Percentiles rank a stretch among this genome's conserved stretches.
These are phyloP conservation scores for Debaryomyces prosopidis DNA, from an alignment of 805 yeast species.

Conservation along the genomic window DNA sequence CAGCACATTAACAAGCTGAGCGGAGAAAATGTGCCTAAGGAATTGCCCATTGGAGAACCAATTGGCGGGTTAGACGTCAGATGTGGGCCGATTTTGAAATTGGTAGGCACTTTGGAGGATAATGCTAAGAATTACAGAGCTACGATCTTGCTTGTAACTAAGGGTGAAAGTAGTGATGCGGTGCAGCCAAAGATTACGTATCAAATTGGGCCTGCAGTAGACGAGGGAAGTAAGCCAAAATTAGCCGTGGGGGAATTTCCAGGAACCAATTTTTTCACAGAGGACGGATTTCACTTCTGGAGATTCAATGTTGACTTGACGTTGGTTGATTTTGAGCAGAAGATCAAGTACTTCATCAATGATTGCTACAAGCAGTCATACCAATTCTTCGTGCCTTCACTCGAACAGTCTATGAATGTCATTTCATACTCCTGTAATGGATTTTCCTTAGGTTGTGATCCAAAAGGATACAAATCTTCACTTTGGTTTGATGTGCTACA, in stretches of 20 bases:
- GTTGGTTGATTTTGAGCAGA: constrained; percentile 54
- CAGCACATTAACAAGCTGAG: constrained; percentile 2
- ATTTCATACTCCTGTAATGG: constrained; percentile 91
- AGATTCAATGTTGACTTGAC: constrained; percentile 59
- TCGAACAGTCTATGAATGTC: constrained; percentile 69
- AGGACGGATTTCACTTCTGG: constrained; percentile 57
- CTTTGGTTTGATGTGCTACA: constrained; percentile 84
- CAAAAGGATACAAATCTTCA: constrained; percentile 66
- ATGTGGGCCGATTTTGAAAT: constrained; percentile 80
- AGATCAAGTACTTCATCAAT: constrained; percentile 63
- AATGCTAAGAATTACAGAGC: constrained; percentile 59
- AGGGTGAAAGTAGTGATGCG: constrained; percentile 26
- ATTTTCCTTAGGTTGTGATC: constrained; percentile 72
- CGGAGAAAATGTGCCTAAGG: constrained; percentile 23
- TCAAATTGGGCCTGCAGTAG: constrained; percentile 36
- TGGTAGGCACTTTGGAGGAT: constrained; percentile 61
- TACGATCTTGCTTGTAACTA: constrained; percentile 62
- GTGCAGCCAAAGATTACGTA: constrained; percentile 31
- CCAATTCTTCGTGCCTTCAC: constrained; percentile 70
- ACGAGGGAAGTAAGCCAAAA: neutral
- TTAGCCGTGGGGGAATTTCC: constrained; percentile 46
- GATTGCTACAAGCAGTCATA: constrained; percentile 36
- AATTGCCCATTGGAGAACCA: constrained; percentile 26
- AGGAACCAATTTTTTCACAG: constrained; percentile 46
- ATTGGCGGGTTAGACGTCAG: constrained; percentile 42